Base-by-base conservation (phyloP, 2,329 filamentous ascomycete genomes). In the Chaetomiaceae sp. region DNA sequence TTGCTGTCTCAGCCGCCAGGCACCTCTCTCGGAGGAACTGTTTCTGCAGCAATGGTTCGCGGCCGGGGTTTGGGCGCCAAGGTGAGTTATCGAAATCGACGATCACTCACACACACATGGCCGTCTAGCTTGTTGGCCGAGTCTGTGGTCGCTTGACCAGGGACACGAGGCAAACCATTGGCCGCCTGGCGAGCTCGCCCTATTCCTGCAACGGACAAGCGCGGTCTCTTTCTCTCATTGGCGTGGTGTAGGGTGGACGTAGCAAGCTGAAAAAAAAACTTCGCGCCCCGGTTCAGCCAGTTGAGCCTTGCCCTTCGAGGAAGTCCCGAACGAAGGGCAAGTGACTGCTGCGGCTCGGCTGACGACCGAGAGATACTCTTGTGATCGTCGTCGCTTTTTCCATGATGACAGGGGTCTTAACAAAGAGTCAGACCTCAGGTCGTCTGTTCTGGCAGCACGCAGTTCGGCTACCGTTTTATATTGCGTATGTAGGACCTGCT, bases 161-260 rank as follows among this genome's bases (percentile, higher is more conserved):
- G 34, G 38, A 35, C 17, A 19, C 22, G 20, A 24, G 27, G 1
- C 41, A 14, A 27, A n/a, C 27, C 17, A 45, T 49, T 49, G 47
- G 47, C 26, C 47, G 47, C 47, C 47, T 45, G 29, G 34, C 19
- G 37, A 40, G 26, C 17, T 35, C 4, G n/a, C n/a, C 27, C 40
- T 10, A 43, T 17, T 38, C 45, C 33, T 22, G 30, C 26, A 19
- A 37, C 22, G 46, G 35, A n/a, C 35, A 40, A n/a, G n/a, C n/a
- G n/a, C n/a, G n/a, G n/a, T n/a, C n/a, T n/a, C n/a, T n/a, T n/a
- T n/a, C n/a, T n/a, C n/a, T n/a, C n/a, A n/a, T n/a, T n/a, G n/a
- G n/a, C n/a, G n/a, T n/a, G n/a, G n/a, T n/a, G 19, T 37, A 42
- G 42, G 30, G 47, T 49, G 47, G 14, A 26, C 20, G 30, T 49